Conservation (phyloP, 2,329 filamentous ascomycete genomes). For the Pseudocercospora musae region DNA sequence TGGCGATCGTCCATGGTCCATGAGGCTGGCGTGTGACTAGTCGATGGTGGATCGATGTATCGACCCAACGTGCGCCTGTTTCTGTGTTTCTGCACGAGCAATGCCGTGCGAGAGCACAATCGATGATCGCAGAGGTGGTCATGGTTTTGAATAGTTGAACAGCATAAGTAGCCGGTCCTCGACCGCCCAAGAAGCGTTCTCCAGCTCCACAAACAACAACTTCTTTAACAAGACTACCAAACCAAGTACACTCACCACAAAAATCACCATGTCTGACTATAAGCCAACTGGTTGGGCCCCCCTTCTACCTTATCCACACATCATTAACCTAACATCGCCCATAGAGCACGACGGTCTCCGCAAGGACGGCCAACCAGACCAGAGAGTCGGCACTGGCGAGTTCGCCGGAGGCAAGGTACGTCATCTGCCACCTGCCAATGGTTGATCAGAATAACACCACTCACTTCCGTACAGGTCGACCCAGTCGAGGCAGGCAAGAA, state of each 20-base stretch:
- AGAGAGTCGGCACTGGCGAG: conserved; percentile 42
- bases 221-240: conserved; percentile 3
- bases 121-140: conserved; percentile 4
- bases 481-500: conserved; percentile 41
- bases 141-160: background rate
- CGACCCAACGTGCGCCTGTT: background rate
- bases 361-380: conserved; percentile 43
- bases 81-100: background rate
- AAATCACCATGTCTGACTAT: conserved; percentile 35
- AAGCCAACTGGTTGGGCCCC: conserved; percentile 33
- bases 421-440: background rate
- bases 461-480: conserved; percentile 35
- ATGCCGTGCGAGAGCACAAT: background rate
- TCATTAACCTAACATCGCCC: background rate
- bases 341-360: conserved; percentile 43
- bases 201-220: conserved; percentile 9
- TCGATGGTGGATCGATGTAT: background rate
- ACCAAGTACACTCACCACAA: conserved; percentile 8
- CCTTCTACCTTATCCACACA: background rate
- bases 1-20: background rate
- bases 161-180: conserved; percentile 7
- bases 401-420: conserved; percentile 37
- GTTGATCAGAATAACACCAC: too few relatives aligned
- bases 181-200: conserved; percentile 3
- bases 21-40: background rate